Conservation (phyloP, 2,329 filamentous ascomycete genomes). For the Exophiala calicioides region DNA sequence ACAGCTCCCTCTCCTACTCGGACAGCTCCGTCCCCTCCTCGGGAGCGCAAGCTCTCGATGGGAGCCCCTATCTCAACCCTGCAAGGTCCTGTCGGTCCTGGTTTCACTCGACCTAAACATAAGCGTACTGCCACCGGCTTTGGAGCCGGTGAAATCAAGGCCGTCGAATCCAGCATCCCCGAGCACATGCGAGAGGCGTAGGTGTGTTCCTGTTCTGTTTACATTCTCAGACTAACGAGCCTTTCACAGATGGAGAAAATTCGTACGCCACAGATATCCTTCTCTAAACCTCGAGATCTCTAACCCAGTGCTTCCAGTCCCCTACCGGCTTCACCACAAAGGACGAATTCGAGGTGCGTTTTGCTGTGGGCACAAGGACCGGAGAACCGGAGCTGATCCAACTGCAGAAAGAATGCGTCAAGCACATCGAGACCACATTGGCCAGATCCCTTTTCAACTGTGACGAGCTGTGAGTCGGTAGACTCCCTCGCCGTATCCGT, state of each 20-base stretch:
- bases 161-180: constrained; percentile 85
- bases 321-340: constrained; percentile 71
- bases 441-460: constrained; percentile 98
- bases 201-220: constrained; percentile 43
- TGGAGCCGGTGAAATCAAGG: constrained; percentile 87
- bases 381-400: constrained; percentile 16
- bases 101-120: constrained; percentile 89
- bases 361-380: background rate
- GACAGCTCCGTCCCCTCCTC: constrained; percentile 43
- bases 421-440: constrained; percentile 93
- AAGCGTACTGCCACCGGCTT: constrained; percentile 96
- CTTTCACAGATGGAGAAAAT: constrained; percentile 58
- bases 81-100: constrained; percentile 79
- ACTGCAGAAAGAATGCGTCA: constrained; percentile 74
- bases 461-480: constrained; percentile 66
- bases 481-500: background rate
- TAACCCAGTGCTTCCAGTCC: constrained; percentile 45
- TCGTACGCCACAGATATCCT: constrained; percentile 9
- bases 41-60: constrained; percentile 79
- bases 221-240: constrained; percentile 20
- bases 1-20: no score
- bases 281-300: background rate
- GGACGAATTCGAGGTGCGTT: constrained; percentile 70
- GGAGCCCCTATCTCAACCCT: constrained; percentile 84
- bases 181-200: constrained; percentile 83